These are phyloP conservation scores for Petunia secreta DNA, from an alignment of 257 asterid genomes.

Conservation along the genomic window DNA sequence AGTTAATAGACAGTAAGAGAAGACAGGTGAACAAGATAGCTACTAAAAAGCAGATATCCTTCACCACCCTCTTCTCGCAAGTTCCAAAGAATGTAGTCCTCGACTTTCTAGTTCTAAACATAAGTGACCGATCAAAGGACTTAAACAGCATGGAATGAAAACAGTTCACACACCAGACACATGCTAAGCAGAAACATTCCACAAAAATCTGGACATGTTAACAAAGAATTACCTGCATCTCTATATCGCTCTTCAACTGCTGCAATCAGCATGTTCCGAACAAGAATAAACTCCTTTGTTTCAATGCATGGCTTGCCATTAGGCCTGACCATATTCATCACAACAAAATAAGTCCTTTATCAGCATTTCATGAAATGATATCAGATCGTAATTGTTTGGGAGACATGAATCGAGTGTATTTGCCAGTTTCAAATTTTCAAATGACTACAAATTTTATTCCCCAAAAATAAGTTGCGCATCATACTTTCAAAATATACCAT, in stretches of 20 bases:
- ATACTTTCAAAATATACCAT: background rate
- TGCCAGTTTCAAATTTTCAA: background rate
- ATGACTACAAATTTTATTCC: background rate
- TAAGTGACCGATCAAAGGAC: background rate
- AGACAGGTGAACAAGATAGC: too few relatives aligned
- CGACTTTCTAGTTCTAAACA: background rate
- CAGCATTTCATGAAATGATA: background rate
- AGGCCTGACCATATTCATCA: constrained; percentile 38
- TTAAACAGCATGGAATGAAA: background rate
- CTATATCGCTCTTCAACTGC: constrained; percentile 60
- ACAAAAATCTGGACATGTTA: background rate
- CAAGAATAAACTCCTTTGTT: constrained; percentile 55
- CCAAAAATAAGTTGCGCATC: background rate
- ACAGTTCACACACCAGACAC: background rate
- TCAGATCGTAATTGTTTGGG: background rate
- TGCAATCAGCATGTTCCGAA: constrained; percentile 59
- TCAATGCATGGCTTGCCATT: constrained; percentile 52
- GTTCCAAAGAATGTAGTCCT: background rate
- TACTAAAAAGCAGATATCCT: background rate
- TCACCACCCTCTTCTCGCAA: background rate
- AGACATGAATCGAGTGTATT: background rate
- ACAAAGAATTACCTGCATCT: constrained; percentile 48
- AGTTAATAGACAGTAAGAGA: too few relatives aligned
- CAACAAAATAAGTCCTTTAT: background rate
- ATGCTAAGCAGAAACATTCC: background rate